These are phyloP conservation scores for Coemansia guatemalensis DNA, from an alignment of 192 early-diverging fungal species.

Conservation along the genomic window DNA sequence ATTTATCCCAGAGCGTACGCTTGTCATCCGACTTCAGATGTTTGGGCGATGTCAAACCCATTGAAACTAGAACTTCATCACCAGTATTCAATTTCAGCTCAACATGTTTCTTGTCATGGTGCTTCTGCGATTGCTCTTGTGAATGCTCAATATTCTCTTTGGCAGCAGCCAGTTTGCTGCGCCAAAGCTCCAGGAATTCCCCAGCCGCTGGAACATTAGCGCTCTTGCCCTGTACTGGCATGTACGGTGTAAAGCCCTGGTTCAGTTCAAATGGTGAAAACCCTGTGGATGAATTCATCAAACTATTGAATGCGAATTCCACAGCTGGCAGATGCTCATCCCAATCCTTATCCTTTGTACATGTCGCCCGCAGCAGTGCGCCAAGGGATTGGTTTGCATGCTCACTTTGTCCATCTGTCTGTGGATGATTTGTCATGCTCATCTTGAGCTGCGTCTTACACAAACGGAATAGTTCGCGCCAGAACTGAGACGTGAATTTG, in stretches of 20 bases:
- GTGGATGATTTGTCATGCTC: too few species aligned
- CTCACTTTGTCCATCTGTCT: too few species aligned
- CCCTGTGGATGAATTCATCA: too few species aligned
- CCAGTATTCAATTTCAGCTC: not conserved
- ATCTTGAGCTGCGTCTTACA: too few species aligned
- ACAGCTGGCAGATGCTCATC: not conserved
- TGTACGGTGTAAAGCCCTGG: too few species aligned
- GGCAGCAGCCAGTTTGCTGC: not conserved
- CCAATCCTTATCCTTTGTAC: not conserved
- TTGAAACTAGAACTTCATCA: constrained; percentile 1
- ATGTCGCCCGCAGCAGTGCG: not conserved
- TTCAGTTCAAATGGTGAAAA: too few species aligned
- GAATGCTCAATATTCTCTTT: not conserved
- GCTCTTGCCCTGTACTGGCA: not conserved
- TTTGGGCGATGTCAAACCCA: not conserved
- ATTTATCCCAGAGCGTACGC: too few species aligned
- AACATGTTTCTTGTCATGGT: constrained; percentile 2
- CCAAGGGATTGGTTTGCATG: constrained; percentile 4
- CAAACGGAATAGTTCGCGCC: too few species aligned
- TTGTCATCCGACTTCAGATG: too few species aligned
- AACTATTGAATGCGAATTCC: constrained; percentile 9
- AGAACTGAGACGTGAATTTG: too few species aligned
- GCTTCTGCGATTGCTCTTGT: not conserved
- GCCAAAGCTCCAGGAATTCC: too few species aligned
- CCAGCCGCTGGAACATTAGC: not conserved